Base-by-base conservation (phyloP, 2,329 filamentous ascomycete species). In the Xylariaceae sp. region DNA sequence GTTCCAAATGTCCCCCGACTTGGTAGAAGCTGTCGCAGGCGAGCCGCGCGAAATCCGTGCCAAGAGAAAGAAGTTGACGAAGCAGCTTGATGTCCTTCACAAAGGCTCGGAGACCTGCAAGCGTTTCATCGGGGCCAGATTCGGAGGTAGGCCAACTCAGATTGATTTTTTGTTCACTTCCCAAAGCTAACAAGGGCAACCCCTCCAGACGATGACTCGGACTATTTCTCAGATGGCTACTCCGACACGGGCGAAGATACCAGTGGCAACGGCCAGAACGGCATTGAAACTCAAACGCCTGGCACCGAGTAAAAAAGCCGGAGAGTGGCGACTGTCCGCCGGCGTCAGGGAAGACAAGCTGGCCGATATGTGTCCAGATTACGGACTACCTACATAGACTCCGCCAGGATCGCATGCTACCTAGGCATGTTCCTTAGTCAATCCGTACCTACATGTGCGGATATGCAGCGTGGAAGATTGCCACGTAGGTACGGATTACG, bases 41-140 rank as follows among this genome's bases (percentile, higher is more conserved):
- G 77, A 79, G 61, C 72, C 74, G 0, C 71, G 74, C 17, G 73
- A 77, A 10, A 73, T 66, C 49, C 72, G 70, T n/a, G 59, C 60
- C 7, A 66, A 68, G 61, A 70, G 77, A 4, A 72, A 74, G 44
- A 68, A 74, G 57, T 64, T 78, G 39, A 67, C 39, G 4, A 73
- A 70, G 52, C 73, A 78, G 56, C 63, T 77, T 4, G 68, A 72
- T 2, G 67, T 77, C 2, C 69, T 80, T 4, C 64, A 58, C 15
- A 73, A 72, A 15, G 75, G 75, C 3, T 65, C 69, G 2, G 69
- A 73, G 3, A 76, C 70, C 1, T 77, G 73, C 63, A 75, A 71
- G 67, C 69, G 67, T 5, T 78, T 77, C 48, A 56, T 58, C 8
- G 60, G 60, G 47, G 53, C 59, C 4, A 60, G 63, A 39, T 45